Evolutionary conservation across 73 alveolate species (phyloP), one percentile per base, ranked within the genome.

Genomic region (Tetrahymena malaccensis): DNA sequence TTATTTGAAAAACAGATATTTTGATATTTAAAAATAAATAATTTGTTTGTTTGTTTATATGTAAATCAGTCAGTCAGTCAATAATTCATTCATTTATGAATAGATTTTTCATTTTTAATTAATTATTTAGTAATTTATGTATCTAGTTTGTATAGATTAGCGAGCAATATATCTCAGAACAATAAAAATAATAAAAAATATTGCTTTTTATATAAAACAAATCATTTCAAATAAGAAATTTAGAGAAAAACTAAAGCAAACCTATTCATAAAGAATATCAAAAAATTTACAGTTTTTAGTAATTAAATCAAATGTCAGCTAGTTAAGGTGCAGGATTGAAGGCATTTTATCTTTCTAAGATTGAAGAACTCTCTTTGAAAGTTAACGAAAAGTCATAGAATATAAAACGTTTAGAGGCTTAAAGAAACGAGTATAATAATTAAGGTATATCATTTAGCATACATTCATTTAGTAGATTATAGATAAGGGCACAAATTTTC

Each of bases 341-440:
- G 43, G 89, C 89, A 4, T 70, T 70, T 31, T 70, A 70, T 70
- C 89, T 70, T 70, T 70, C 98, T 22, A 98, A 98, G 97, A 97
- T 98, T n/a, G 99, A 98, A 94, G 99, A 98, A 96, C 96, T 99
- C 44, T 98, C 97, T 94, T 96, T 97, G 85, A 97, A 96, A 94
- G 95, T 98, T 17, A 97, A 98, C 95, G 99, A 97, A 44, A 97
- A 98, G 96, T 95, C 96, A 94, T 93, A 95, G 7, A 98, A 98
- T 94, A 94, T 99, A 35, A 98, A 98, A 97, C 97, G 99, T 38
- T 98, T 98, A 35, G 99, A 99, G 94, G 99, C 99, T 34, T 99
- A 99, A 94, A 96, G 99, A 93, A 99, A 99, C 96, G 99, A 99
- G 85, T 96, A 99, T 97, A 99, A 99, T 96, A 94, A 96, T 57